Evolutionary conservation across 306 rosid species (phyloP).

Genomic region (Amphicarpaea edgeworthii): DNA sequence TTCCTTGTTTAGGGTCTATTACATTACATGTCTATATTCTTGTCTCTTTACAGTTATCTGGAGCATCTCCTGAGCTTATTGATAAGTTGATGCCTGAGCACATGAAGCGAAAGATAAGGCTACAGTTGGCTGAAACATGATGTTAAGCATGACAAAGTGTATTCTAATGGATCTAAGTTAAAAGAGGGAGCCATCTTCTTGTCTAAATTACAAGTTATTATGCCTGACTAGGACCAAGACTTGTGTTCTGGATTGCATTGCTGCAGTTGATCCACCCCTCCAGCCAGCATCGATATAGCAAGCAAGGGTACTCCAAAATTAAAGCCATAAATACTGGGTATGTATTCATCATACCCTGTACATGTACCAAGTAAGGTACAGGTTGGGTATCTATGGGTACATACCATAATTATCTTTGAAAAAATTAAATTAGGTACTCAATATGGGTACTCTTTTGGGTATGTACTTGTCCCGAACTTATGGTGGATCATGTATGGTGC

Average conservation of each 20-base stretch:
- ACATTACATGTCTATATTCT: slow-evolving; percentile 12
- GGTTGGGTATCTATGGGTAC: not conserved
- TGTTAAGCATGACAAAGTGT: slow-evolving; percentile 45
- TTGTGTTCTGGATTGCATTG: slow-evolving; percentile 49
- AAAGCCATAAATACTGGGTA: not conserved
- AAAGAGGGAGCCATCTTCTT: slow-evolving; percentile 42
- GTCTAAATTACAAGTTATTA: not conserved
- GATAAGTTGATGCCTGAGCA: slow-evolving; percentile 77
- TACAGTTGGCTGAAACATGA: slow-evolving; percentile 58
- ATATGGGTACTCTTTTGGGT: not conserved
- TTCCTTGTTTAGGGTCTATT: slow-evolving; percentile 13
- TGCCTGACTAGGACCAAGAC: not conserved
- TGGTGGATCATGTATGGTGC: not conserved
- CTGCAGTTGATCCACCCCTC: slow-evolving; percentile 52
- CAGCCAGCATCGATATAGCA: slow-evolving; percentile 11
- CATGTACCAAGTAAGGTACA: not conserved
- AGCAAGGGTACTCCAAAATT: not conserved
- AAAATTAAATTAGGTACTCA: not conserved
- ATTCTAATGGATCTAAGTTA: slow-evolving; percentile 51
- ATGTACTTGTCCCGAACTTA: not conserved
- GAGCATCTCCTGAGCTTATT: slow-evolving; percentile 74
- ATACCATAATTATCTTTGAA: not conserved
- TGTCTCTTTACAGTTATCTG: slow-evolving; percentile 60
- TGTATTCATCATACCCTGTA: not conserved
- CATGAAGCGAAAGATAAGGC: slow-evolving; percentile 74